Base-by-base conservation (phyloP, 352 stramenopile species). In the Pythium apleroticum region DNA sequence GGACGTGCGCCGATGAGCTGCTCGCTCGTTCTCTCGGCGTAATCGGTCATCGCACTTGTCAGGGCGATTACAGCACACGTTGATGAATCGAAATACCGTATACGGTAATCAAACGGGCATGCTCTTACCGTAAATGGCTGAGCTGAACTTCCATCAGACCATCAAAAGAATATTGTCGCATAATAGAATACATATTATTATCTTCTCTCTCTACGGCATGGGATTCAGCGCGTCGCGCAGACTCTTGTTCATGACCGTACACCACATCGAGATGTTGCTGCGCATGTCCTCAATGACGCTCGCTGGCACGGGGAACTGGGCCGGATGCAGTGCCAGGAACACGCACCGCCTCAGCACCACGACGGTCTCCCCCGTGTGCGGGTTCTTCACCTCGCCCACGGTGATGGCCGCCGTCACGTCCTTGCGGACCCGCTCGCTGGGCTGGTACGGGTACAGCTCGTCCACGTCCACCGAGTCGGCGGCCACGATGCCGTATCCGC, bases 371-470 rank as follows among this genome's bases (percentile, higher is more conserved):
- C 19, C 28, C 22, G 60, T 30, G 12, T 28, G 25, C 17, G 39
- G 39, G 5, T 48, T 48, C 39, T 48, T 48, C 39, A 48, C 39
- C 17, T 48, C 39, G 39, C 17, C 24, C 8, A 74, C 25, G 25
- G 55, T 53, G 20, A 75, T 58, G 8, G 68, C 57, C 14, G 48
- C 65, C 12, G 50, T 70, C 43, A 78, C 58, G 45, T 79, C 66
- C n/a, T 72, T 70, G 14, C 72, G 69, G 5, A 76, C 33, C 39
- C 69, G 67, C 52, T 75, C 55, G 1, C 15, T 17, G 15, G 65
- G 61, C 5, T 58, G 20, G 60, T 86, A 86, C 33, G 75, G 77
- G 27, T 82, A 72, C 49, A 84, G 54, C 33, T 75, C 72, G 57
- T 86, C 75, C 9, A 66, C 63, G 20, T 83, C 77, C n/a, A 85